Conservation (phyloP, 371 early-diverging fungal species). For the Actinomortierella ambigua region DNA sequence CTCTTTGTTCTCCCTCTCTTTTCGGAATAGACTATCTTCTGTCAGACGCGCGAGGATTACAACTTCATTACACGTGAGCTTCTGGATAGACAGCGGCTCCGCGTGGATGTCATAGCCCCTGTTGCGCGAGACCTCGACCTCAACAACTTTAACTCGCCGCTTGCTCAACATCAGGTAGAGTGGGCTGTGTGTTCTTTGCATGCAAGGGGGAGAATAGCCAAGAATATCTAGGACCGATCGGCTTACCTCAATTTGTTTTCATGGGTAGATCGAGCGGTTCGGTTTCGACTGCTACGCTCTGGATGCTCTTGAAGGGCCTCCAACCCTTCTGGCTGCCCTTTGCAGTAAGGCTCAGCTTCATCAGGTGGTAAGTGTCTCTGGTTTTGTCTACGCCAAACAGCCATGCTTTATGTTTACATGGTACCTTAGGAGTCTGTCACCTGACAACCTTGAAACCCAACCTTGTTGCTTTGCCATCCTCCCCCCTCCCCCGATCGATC, state of each 20-base stretch:
- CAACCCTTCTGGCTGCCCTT: constrained; percentile 65
- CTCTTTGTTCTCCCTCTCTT: neutral
- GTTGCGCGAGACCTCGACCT: constrained; percentile 37
- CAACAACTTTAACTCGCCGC: constrained; percentile 49
- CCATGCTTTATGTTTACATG: neutral
- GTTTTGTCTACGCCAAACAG: neutral
- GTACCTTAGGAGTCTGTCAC: neutral
- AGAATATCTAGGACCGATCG: too few relatives aligned
- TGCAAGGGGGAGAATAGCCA: too few relatives aligned
- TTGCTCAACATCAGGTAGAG: constrained; percentile 48
- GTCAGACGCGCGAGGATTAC: constrained; percentile 82
- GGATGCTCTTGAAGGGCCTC: constrained; percentile 81
- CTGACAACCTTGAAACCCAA: constrained; percentile 2
- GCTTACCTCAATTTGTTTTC: neutral
- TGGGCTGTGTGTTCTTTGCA: neutral
- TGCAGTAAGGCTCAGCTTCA: constrained; percentile 67
- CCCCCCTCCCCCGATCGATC: constrained; percentile 39
- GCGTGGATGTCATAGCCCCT: constrained; percentile 68
- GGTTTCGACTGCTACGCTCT: constrained; percentile 79
- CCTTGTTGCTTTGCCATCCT: constrained; percentile 61
- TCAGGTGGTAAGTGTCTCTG: constrained; percentile 50
- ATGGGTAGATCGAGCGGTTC: constrained; percentile 32
- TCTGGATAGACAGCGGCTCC: constrained; percentile 59
- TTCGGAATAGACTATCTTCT: constrained; percentile 77
- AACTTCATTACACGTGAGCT: constrained; percentile 60